These are phyloP conservation scores for Citropsis articulata DNA, from an alignment of 345 rosid genomes.

Conservation along the genomic window DNA sequence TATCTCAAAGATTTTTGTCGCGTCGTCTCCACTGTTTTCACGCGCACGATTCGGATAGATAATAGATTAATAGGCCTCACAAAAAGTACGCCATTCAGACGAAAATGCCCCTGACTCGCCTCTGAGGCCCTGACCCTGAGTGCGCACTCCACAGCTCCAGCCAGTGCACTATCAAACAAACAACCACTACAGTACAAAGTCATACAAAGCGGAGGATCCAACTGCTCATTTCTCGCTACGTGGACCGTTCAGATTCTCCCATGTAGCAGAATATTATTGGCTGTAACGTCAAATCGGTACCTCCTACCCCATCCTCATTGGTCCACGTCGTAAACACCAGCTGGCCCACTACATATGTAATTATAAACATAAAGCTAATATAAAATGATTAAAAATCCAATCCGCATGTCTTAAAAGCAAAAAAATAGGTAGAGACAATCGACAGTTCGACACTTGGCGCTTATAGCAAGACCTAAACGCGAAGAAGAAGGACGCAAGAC, in stretches of 20 bases:
- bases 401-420: constrained; percentile 30
- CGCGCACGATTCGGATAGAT: not conserved
- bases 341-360: constrained; percentile 30
- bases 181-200: not conserved
- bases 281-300: constrained; percentile 1
- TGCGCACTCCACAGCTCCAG: not conserved
- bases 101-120: constrained; percentile 10
- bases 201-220: not conserved
- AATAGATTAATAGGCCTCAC: not conserved
- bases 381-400: not conserved
- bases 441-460: constrained; percentile 60
- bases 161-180: not conserved
- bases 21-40: not conserved
- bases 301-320: constrained; percentile 20
- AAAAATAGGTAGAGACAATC: constrained; percentile 3
- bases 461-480: constrained; percentile 17
- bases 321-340: constrained; percentile 30
- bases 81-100: not conserved
- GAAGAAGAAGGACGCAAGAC: constrained; percentile 17
- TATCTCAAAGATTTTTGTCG: not conserved
- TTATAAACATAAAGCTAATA: not conserved
- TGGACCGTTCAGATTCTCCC: constrained; percentile 22
- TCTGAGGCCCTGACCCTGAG: not conserved
- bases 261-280: constrained; percentile 17
- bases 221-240: constrained; percentile 23